phyloP scores from a whole-genome alignment of 805 yeast species.

The Candida montana region DNA sequence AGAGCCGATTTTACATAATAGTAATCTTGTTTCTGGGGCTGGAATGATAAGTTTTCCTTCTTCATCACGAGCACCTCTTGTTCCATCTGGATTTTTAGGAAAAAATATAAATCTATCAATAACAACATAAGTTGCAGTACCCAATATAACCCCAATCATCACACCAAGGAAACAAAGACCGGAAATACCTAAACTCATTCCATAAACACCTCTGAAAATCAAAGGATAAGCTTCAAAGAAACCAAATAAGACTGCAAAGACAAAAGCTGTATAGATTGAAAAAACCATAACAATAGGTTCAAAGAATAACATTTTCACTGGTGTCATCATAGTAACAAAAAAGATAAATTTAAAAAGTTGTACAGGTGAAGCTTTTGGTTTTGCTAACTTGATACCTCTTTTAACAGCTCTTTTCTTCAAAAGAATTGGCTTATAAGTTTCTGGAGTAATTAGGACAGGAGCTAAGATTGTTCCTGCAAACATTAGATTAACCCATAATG shows the following conservation, averaged over 20 bases:
- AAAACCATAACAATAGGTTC: constrained; percentile 74
- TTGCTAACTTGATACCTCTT: constrained; percentile 48
- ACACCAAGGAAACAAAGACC: constrained; percentile 71
- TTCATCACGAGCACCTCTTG: constrained; percentile 45
- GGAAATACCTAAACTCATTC: constrained; percentile 53
- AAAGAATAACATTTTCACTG: constrained; percentile 59
- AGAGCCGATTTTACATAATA: constrained; percentile 64
- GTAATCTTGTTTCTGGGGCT: constrained; percentile 56
- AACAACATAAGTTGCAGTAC: constrained; percentile 45
- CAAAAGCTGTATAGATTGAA: constrained; percentile 65
- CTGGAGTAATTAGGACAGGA: constrained; percentile 48
- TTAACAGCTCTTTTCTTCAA: constrained; percentile 54
- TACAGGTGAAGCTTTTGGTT: constrained; percentile 28
- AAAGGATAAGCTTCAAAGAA: constrained; percentile 78
- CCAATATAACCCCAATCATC: constrained; percentile 59
- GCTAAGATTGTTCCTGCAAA: constrained; percentile 51
- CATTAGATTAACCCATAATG: constrained; percentile 67
- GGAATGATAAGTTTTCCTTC: constrained; percentile 48
- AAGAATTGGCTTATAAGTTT: constrained; percentile 66
- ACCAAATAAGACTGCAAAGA: constrained; percentile 73
- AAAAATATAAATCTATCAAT: constrained; percentile 46
- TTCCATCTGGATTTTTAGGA: constrained; percentile 58
- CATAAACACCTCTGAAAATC: constrained; percentile 61
- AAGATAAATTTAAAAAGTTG: constrained; percentile 41
- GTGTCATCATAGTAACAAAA: constrained; percentile 51